Conservation (phyloP, 2,329 filamentous ascomycete genomes). For the Aureobasidium sp. region DNA sequence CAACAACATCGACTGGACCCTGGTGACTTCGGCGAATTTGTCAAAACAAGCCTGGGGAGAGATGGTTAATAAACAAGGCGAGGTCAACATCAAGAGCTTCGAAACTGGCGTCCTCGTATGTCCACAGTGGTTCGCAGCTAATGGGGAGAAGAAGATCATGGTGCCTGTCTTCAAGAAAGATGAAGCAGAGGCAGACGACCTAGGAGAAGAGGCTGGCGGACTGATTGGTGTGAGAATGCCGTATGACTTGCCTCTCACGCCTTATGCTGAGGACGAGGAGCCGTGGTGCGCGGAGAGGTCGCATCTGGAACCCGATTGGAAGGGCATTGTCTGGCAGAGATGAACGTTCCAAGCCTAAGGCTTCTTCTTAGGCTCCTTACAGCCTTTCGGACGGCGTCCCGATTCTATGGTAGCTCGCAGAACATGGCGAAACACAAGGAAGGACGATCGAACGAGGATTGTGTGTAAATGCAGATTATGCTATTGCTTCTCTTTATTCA, state of each 20-base stretch:
- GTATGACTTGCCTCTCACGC: constrained; percentile 69
- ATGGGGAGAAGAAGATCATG: constrained; percentile 47
- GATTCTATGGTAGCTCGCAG: background rate
- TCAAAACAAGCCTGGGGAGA: constrained; percentile 87
- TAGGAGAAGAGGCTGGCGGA: constrained; percentile 21
- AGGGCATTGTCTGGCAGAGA: constrained; percentile 37
- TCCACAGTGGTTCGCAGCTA: constrained; percentile 50
- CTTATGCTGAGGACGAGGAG: constrained; percentile 55
- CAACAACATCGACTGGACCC: constrained; percentile 67
- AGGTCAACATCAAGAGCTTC: constrained; percentile 69
- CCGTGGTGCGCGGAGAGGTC: constrained; percentile 68
- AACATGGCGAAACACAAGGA: background rate
- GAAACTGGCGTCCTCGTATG: constrained; percentile 80
- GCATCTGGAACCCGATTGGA: constrained; percentile 58
- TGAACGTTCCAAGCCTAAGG: constrained; percentile 8
- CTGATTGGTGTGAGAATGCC: constrained; percentile 69
- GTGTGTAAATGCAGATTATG: constrained; percentile 2
- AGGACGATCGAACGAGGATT: background rate
- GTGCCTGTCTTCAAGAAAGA: constrained; percentile 61
- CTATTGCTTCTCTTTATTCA: constrained; percentile 13
- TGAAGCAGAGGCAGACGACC: constrained; percentile 33
- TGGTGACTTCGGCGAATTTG: constrained; percentile 85
- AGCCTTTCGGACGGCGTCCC: background rate
- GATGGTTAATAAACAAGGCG: constrained; percentile 47
- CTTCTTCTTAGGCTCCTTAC: background rate